Conservation (phyloP, 768 basidiomycete species). For the Myochromella boudieri region DNA sequence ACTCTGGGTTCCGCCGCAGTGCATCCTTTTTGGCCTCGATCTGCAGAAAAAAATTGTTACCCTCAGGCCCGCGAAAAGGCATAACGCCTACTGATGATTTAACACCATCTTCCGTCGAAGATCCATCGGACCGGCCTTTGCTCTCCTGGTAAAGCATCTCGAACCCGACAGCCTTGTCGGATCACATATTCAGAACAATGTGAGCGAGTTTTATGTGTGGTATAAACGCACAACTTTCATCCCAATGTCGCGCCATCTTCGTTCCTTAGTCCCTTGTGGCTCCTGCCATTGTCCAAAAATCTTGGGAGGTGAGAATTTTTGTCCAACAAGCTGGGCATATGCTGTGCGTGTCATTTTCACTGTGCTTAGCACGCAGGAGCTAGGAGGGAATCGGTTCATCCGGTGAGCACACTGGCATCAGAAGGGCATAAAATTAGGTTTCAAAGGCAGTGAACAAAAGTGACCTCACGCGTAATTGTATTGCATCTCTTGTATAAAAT, state of each 20-base stretch:
- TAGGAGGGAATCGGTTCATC: conserved; percentile 89
- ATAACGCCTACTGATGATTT: conserved; percentile 46
- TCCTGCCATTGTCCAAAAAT: conserved; percentile 78
- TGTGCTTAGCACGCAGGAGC: conserved; percentile 55
- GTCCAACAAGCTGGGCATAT: conserved; percentile 90
- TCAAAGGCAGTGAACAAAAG: neutral
- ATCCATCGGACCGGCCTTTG: conserved; percentile 52
- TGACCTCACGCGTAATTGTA: conserved; percentile 76
- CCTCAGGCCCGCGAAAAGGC: conserved; percentile 1
- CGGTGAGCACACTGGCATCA: conserved; percentile 70
- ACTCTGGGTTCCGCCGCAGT: conserved; percentile 65
- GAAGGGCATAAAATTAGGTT: neutral
- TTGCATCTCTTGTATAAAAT: conserved; percentile 94
- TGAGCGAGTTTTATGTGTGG: neutral
- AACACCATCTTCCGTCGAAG: conserved; percentile 32
- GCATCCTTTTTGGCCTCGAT: conserved; percentile 66
- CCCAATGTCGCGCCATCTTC: conserved; percentile 82
- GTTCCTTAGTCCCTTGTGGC: conserved; percentile 60
- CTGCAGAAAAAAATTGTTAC: conserved; percentile 31
- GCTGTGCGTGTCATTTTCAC: conserved; percentile 86
- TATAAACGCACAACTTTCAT: conserved; percentile 79
- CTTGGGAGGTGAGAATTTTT: conserved; percentile 90
- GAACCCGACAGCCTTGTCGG: conserved; percentile 81
- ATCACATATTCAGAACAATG: conserved; percentile 7
- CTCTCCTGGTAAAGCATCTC: conserved; percentile 95